A percentile compares a stretch with the other conserved stretches of the same genome.
Conservation (phyloP, 2,329 filamentous ascomycete genomes). For the Microcyclospora pomicola region DNA sequence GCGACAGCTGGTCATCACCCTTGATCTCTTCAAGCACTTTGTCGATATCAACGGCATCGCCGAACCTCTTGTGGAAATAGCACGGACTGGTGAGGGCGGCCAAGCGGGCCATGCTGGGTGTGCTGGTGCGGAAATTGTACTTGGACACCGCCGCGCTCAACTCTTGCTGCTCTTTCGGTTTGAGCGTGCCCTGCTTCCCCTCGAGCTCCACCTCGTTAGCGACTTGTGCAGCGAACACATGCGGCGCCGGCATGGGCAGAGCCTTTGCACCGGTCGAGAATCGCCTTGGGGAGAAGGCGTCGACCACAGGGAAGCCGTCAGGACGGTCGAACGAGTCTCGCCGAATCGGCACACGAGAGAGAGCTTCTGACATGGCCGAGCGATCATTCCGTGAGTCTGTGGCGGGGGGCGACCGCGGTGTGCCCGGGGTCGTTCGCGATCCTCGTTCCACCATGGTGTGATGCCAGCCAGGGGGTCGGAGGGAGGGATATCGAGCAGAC, state of each 20-base stretch:
- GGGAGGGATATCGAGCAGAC: too few species aligned
- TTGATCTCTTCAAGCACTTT: slow-evolving; percentile 91
- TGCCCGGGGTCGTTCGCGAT: slow-evolving; percentile 7
- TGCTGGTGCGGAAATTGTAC: slow-evolving; percentile 16
- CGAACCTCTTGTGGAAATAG: slow-evolving; percentile 95
- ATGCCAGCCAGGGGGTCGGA: neutral
- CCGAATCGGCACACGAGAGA: slow-evolving; percentile 16
- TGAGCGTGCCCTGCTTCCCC: slow-evolving; percentile 11
- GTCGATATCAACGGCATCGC: slow-evolving; percentile 88
- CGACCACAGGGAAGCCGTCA: slow-evolving; percentile 14
- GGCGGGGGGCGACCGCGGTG: slow-evolving; percentile 6
- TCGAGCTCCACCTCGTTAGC: slow-evolving; percentile 15
- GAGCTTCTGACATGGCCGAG: slow-evolving; percentile 16
- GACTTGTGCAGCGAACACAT: slow-evolving; percentile 18
- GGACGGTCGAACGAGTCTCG: slow-evolving; percentile 21
- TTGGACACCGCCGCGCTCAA: slow-evolving; percentile 12
- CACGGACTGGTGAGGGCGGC: slow-evolving; percentile 77
- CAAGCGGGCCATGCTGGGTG: slow-evolving; percentile 31
- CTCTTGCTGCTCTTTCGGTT: slow-evolving; percentile 15
- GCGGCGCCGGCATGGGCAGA: slow-evolving; percentile 20
- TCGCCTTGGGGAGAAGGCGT: slow-evolving; percentile 17
- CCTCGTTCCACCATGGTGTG: slow-evolving; percentile 3
- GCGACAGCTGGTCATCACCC: slow-evolving; percentile 76
- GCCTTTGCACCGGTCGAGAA: slow-evolving; percentile 21
- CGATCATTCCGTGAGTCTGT: slow-evolving; percentile 2